Conservation (phyloP, 192 early-diverging fungal species). For the Polychytrium aggregatum region DNA sequence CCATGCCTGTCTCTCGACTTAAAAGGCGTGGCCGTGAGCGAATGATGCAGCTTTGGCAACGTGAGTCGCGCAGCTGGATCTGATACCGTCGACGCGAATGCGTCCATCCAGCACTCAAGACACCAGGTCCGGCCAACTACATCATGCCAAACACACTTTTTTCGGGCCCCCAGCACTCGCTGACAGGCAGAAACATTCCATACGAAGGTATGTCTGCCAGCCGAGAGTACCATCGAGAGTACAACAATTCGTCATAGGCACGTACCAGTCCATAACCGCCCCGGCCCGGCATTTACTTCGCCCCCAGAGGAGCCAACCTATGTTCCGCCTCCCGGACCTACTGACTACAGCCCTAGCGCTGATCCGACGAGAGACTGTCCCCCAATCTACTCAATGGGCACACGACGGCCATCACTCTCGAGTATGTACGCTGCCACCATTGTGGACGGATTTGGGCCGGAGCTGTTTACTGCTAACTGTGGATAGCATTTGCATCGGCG, state of each 20-base stretch:
- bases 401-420: background rate
- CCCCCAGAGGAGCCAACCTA: constrained; percentile 5
- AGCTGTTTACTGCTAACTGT: too few species aligned
- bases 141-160: constrained; percentile 33
- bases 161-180: constrained; percentile 31
- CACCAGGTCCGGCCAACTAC: constrained; percentile 46
- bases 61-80: too few species aligned
- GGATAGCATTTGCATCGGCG: too few species aligned
- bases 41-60: too few species aligned
- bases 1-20: too few species aligned
- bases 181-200: constrained; percentile 18
- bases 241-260: background rate
- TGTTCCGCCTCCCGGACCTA: constrained; percentile 9
- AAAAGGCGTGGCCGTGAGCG: too few species aligned
- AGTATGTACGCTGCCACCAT: too few species aligned
- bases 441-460: too few species aligned
- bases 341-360: constrained; percentile 8
- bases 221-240: background rate
- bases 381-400: constrained; percentile 8
- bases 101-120: constrained; percentile 23
- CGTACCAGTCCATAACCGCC: too few species aligned
- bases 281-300: background rate
- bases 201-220: constrained; percentile 9
- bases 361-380: background rate
- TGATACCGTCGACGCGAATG: too few species aligned